A percentile compares a stretch with the other conserved stretches of the same genome.
Evolutionary conservation across 768 basidiomycete species (phyloP).

Genomic region (Tylopilus subfusipes): DNA sequence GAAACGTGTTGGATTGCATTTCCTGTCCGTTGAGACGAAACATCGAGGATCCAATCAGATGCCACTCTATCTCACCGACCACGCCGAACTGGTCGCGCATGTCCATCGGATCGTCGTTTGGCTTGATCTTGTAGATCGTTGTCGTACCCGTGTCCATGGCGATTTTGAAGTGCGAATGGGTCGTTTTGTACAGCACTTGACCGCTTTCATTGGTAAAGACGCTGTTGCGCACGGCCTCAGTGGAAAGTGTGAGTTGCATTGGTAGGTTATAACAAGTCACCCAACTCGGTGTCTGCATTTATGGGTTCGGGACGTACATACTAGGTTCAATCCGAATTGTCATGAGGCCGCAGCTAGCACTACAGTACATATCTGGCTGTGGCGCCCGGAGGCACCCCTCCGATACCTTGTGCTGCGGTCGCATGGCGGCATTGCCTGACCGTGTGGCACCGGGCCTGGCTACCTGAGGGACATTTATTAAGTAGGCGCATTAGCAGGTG

Average conservation of each 20-base stretch:
- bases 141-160: slow-evolving; percentile 18
- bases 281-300: too few relatives aligned
- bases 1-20: slow-evolving; percentile 24
- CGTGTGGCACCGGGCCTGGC: too few relatives aligned
- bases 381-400: too few relatives aligned
- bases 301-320: too few relatives aligned
- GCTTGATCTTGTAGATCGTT: slow-evolving; percentile 24
- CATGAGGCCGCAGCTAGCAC: too few relatives aligned
- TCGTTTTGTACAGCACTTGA: slow-evolving; percentile 30
- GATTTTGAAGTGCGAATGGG: slow-evolving; percentile 11
- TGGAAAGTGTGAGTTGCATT: slow-evolving; percentile 26
- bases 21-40: slow-evolving; percentile 29
- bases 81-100: slow-evolving; percentile 29
- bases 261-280: too few relatives aligned
- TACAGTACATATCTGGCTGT: too few relatives aligned
- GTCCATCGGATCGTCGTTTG: slow-evolving; percentile 20
- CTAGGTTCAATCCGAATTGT: too few relatives aligned
- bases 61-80: slow-evolving; percentile 37
- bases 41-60: slow-evolving; percentile 24
- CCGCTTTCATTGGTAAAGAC: slow-evolving; percentile 23
- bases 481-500: too few relatives aligned
- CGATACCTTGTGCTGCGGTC: too few relatives aligned
- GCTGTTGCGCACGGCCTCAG: slow-evolving; percentile 23
- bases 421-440: too few relatives aligned
- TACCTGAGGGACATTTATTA: too few relatives aligned